These are phyloP conservation scores for Triticum timopheevii DNA, from an alignment of 176 grass and related monocot species.

Conservation along the genomic window DNA sequence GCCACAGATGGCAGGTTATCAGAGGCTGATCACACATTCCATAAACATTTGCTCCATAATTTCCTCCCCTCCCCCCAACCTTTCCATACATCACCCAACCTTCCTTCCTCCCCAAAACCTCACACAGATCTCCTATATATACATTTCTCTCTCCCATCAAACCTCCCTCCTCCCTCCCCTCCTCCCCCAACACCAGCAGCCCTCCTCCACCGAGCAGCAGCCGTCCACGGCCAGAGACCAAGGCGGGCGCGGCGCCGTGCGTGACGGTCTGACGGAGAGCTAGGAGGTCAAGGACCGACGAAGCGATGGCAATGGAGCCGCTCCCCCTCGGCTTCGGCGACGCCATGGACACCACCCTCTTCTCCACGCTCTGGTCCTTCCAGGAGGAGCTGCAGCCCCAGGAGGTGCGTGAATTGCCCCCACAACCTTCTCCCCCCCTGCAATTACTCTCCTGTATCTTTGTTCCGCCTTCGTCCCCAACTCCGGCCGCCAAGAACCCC, in stretches of 20 bases:
- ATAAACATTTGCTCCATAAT: constrained; percentile 29
- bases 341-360: constrained; percentile 45
- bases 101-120: not conserved
- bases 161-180: not conserved
- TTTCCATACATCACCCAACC: constrained; percentile 15
- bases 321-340: constrained; percentile 53
- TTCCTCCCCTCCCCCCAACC: constrained; percentile 1
- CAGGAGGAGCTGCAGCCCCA: constrained; percentile 40
- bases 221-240: not conserved
- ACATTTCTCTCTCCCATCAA: constrained; percentile 10
- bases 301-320: constrained; percentile 58
- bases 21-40: constrained; percentile 21
- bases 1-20: constrained; percentile 22
- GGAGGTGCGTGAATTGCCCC: constrained; percentile 32
- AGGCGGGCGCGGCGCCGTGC: not conserved
- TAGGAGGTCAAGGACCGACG: not conserved
- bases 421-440: not conserved
- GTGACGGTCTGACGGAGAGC: no score
- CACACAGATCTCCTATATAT: constrained; percentile 17
- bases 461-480: not conserved
- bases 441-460: not conserved
- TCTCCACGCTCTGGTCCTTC: constrained; percentile 54
- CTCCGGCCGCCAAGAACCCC: not conserved
- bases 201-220: not conserved
- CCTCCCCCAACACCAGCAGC: not conserved